Evolutionary conservation across 495 filamentous ascomycete genomes (phyloP).

Genomic region (Rhizodiscina lignyota): DNA sequence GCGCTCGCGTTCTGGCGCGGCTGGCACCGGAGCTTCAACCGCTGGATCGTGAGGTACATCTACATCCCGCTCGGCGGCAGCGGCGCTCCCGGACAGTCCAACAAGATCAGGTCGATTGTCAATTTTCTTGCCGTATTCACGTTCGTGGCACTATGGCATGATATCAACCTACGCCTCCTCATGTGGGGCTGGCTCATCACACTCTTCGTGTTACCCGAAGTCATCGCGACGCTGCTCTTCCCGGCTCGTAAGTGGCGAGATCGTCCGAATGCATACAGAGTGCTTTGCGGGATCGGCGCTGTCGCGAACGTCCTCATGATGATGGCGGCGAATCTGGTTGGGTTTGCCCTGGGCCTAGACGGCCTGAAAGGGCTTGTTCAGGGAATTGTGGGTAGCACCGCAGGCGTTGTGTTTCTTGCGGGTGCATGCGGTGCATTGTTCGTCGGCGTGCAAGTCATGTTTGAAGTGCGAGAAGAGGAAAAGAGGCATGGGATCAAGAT

Average conservation of each 20-base stretch:
- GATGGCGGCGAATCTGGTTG: constrained; percentile 88
- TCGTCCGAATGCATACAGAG: constrained; percentile 51
- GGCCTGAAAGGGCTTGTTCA: constrained; percentile 60
- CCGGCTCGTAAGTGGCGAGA: constrained; percentile 51
- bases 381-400: constrained; percentile 56
- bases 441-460: constrained; percentile 85
- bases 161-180: constrained; percentile 81
- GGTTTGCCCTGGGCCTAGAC: constrained; percentile 84
- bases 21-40: constrained; percentile 90
- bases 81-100: constrained; percentile 18
- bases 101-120: constrained; percentile 32
- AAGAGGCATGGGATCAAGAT: constrained; percentile 62
- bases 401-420: constrained; percentile 57
- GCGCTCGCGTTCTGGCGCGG: constrained; percentile 85
- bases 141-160: constrained; percentile 96
- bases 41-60: constrained; percentile 87
- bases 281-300: constrained; percentile 70
- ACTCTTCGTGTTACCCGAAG: constrained; percentile 81
- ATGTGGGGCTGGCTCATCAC: constrained; percentile 96
- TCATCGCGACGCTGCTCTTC: constrained; percentile 53
- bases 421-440: constrained; percentile 58
- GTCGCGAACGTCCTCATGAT: constrained; percentile 86
- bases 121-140: constrained; percentile 85
- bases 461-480: constrained; percentile 81
- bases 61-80: constrained; percentile 81